These are phyloP conservation scores for Septoria linicola DNA, from an alignment of 2,329 filamentous ascomycete genomes.

Conservation along the genomic window DNA sequence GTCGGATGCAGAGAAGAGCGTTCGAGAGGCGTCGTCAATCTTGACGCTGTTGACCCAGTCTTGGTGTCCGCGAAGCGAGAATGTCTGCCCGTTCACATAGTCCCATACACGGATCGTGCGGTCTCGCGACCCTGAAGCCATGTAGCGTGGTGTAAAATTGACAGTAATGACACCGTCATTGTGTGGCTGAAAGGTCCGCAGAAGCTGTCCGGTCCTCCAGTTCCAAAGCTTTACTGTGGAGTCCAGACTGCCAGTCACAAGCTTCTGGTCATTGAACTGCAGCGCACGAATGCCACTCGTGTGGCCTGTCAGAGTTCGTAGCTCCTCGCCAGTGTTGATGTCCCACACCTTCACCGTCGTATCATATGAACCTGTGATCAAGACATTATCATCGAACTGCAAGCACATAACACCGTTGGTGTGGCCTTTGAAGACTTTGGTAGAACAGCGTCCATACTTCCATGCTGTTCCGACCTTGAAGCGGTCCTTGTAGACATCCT, in stretches of 20 bases:
- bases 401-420: constrained; percentile 81
- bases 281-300: constrained; percentile 79
- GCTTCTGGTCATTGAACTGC: constrained; percentile 87
- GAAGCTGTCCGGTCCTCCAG: constrained; percentile 84
- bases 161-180: constrained; percentile 79
- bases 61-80: constrained; percentile 75
- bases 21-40: constrained; percentile 69
- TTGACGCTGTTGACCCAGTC: constrained; percentile 98
- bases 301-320: constrained; percentile 83
- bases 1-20: constrained; percentile 88
- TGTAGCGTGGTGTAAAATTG: constrained; percentile 78
- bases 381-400: constrained; percentile 81
- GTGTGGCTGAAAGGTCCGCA: constrained; percentile 78
- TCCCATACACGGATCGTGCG: constrained; percentile 90
- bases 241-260: constrained; percentile 89
- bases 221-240: constrained; percentile 92
- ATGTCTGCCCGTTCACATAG: constrained; percentile 65
- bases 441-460: constrained; percentile 88
- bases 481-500: constrained; percentile 91
- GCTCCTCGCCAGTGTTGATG: constrained; percentile 78
- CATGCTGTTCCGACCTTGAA: constrained; percentile 97
- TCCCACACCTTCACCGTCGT: constrained; percentile 96
- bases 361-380: constrained; percentile 94
- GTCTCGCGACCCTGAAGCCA: constrained; percentile 88
- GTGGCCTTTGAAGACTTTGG: constrained; percentile 81